Base-by-base conservation (phyloP, 768 basidiomycete species). In the Termitomyces sp. region DNA sequence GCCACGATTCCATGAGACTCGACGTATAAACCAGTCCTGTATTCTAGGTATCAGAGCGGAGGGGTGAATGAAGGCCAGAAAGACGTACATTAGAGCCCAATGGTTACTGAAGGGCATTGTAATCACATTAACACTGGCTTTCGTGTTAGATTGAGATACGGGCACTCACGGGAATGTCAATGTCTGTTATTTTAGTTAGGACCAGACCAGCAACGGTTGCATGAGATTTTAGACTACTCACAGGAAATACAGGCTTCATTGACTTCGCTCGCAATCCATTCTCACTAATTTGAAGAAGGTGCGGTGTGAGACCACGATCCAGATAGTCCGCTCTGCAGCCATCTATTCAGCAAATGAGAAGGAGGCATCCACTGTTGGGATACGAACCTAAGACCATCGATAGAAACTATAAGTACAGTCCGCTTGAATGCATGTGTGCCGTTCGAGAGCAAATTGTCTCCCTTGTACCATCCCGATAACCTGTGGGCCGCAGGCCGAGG, bases 1-100 rank as follows among this genome's bases (percentile, higher is more conserved):
- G 84, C 94, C 23, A 97, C 82, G 45, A 97, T 93, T 12, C 94
- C 94, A 68, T 96, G 92, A 21, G 90, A 89, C 70, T 95, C 92
- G 0, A 90, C 89, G 66, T 92, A 82, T 3, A 96, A 78, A 2
- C 95, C 95, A 14, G 94, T 97, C 86, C 91, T 93, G 9, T 45
- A 34, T n/a, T 6, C 0, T 11, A 3, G 17, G 4, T 6, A 19
- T 40, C n/a, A 31, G 49, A 21, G 29, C 41, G 56, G 41, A 56
- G 46, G 23, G 60, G 61, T n/a, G 31, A 10, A 23, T 2, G n/a
- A 55, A 34, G 10, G 5, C 19, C 38, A 8, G 10, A 21, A 14
- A 16, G 17, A 66, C 80, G 27, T 66, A 92, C 91, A 96, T 85
- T 37, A 96, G 67, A 3, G 87, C 71, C 93, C 94, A 97, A 68